Conservation (phyloP, 1,284 basidiomycete genomes). For the Exobasidium cylindrosporum region DNA sequence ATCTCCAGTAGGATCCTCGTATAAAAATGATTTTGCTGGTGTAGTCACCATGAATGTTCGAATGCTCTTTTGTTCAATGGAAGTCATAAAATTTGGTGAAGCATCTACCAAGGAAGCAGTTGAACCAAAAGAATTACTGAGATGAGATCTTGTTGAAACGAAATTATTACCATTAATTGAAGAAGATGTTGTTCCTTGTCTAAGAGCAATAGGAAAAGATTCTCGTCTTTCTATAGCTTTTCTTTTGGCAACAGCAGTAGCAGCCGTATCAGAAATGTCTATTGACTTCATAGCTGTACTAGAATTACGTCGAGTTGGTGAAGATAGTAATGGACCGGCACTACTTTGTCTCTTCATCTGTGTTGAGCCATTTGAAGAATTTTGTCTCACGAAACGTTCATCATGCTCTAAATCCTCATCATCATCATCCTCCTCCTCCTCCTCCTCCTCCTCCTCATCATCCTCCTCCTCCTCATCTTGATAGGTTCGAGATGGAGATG, state of each 20-base stretch:
- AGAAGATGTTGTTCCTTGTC: background rate
- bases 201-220: background rate
- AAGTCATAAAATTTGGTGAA: constrained; percentile 35
- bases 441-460: too few species aligned
- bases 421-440: too few species aligned
- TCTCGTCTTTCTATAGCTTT: background rate
- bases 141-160: background rate
- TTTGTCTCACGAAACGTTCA: background rate
- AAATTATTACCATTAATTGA: background rate
- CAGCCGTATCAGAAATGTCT: background rate
- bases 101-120: background rate
- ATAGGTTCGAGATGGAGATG: constrained; percentile 28
- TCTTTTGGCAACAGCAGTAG: background rate
- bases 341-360: constrained; percentile 8
- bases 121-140: background rate
- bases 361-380: constrained; percentile 2
- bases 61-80: constrained; percentile 28
- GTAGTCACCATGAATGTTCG: constrained; percentile 27
- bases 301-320: constrained; percentile 7
- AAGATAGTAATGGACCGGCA: background rate
- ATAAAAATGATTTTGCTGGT: constrained; percentile 29
- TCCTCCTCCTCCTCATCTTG: constrained; percentile 18
- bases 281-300: background rate
- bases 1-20: constrained; percentile 44
- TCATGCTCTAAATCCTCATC: background rate